Percentiles rank a stretch among this genome's conserved stretches.
Conservation (phyloP, 179 eudicot species). For the Silene vulgaris region DNA sequence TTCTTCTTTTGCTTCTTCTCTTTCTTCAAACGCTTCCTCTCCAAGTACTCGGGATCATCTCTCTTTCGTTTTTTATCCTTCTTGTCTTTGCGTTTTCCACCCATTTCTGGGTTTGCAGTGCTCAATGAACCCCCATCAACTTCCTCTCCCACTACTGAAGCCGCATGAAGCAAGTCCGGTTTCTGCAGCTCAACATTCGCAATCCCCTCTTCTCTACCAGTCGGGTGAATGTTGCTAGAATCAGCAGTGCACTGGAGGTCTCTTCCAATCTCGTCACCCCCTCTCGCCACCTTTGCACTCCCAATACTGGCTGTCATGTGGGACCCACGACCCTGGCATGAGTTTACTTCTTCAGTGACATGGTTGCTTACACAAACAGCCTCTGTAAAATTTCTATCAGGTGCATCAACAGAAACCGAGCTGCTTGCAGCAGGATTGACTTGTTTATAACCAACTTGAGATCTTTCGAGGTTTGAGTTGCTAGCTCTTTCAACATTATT, state of each 20-base stretch:
- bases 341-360: slow-evolving; percentile 69
- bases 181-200: slow-evolving; percentile 20
- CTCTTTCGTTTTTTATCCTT: slow-evolving; percentile 57
- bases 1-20: slow-evolving; percentile 75
- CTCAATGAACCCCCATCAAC: slow-evolving; percentile 33
- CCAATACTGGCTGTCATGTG: slow-evolving; percentile 88
- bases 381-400: slow-evolving; percentile 43
- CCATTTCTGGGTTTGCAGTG: slow-evolving; percentile 19
- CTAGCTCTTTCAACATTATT: slow-evolving; percentile 53
- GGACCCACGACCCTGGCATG: slow-evolving; percentile 82
- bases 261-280: slow-evolving; percentile 57
- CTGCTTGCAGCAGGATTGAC: slow-evolving; percentile 64
- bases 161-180: slow-evolving; percentile 18
- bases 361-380: slow-evolving; percentile 48
- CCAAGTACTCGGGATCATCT: slow-evolving; percentile 70
- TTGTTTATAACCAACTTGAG: slow-evolving; percentile 48
- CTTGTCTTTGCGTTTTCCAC: slow-evolving; percentile 34
- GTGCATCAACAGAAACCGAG: slow-evolving; percentile 83
- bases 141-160: slow-evolving; percentile 31
- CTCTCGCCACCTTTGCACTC: slow-evolving; percentile 63
- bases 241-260: slow-evolving; percentile 96
- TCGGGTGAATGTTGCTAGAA: slow-evolving; percentile 51
- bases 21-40: slow-evolving; percentile 69
- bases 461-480: slow-evolving; percentile 36
- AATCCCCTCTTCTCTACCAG: slow-evolving; percentile 25